A percentile compares a stretch with the other conserved stretches of the same genome.
phyloP scores from a whole-genome alignment of 768 basidiomycete species.

The Tricholoma sp. region DNA sequence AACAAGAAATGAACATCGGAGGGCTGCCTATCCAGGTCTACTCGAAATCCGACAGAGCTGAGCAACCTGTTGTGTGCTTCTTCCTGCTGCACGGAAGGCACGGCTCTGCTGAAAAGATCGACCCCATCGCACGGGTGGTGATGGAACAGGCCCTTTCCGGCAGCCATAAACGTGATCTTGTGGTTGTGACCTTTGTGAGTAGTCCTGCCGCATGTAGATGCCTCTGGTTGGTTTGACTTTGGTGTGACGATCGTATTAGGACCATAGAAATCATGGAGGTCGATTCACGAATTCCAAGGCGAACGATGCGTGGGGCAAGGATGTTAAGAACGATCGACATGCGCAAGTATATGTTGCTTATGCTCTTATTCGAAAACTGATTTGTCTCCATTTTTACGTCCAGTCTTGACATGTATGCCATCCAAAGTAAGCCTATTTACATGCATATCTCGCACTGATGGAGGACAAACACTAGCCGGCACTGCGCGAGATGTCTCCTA shows the following conservation, averaged over 20 bases:
- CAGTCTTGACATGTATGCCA: constrained; percentile 45
- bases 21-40: constrained; percentile 34
- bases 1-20: constrained; percentile 26
- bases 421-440: constrained; percentile 28
- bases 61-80: constrained; percentile 24
- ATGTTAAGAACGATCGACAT: constrained; percentile 33
- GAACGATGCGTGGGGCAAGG: constrained; percentile 31
- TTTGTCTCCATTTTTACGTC: neutral
- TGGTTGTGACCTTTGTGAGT: constrained; percentile 36
- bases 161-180: constrained; percentile 18
- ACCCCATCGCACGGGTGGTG: constrained; percentile 21
- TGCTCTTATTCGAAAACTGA: neutral
- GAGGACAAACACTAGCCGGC: constrained; percentile 34
- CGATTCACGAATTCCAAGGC: constrained; percentile 26
- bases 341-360: constrained; percentile 26
- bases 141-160: constrained; percentile 14
- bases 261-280: constrained; percentile 43
- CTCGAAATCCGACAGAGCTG: constrained; percentile 10
- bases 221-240: neutral
- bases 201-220: neutral
- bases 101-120: constrained; percentile 24
- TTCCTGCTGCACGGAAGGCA: constrained; percentile 41
- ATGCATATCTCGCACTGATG: neutral
- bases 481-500: constrained; percentile 74
- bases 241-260: constrained; percentile 20